Conservation (phyloP, 1,139 yeast genomes). For the Diutina pseudorugosa region DNA sequence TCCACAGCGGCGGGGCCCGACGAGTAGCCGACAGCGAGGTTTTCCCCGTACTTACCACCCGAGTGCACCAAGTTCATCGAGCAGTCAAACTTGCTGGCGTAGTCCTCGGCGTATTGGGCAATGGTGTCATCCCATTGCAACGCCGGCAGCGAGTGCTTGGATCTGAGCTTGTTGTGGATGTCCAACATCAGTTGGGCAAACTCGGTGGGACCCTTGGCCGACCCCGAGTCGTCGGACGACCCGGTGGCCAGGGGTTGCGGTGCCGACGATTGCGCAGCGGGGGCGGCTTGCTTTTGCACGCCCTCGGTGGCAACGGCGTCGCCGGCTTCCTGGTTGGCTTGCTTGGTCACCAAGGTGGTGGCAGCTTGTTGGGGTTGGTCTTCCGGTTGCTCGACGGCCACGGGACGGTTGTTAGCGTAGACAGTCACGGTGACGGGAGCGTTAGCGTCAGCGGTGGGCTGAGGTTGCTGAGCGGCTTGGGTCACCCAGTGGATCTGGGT, state of each 20-base stretch:
- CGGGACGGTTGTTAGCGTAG: background rate
- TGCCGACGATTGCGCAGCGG: background rate
- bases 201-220: constrained; percentile 6
- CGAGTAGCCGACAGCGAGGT: constrained; percentile 65
- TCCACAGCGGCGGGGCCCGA: constrained; percentile 40
- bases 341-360: background rate
- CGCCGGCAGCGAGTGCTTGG: constrained; percentile 46
- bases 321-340: background rate
- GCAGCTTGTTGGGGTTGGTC: background rate
- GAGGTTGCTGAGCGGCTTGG: background rate
- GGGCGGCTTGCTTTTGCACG: background rate
- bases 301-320: background rate
- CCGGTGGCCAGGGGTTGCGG: background rate
- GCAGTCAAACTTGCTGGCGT: constrained; percentile 62
- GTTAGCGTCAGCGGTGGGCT: background rate
- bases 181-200: constrained; percentile 32
- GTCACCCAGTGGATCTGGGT: constrained; percentile 12
- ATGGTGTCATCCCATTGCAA: constrained; percentile 55
- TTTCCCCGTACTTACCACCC: constrained; percentile 76
- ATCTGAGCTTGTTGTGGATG: constrained; percentile 60
- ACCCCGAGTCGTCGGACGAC: background rate
- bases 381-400: background rate
- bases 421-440: background rate
- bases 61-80: constrained; percentile 54
- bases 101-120: constrained; percentile 56